Evolutionary conservation across 148 eudicot species (phyloP).

Genomic region (Spergularia marina): DNA sequence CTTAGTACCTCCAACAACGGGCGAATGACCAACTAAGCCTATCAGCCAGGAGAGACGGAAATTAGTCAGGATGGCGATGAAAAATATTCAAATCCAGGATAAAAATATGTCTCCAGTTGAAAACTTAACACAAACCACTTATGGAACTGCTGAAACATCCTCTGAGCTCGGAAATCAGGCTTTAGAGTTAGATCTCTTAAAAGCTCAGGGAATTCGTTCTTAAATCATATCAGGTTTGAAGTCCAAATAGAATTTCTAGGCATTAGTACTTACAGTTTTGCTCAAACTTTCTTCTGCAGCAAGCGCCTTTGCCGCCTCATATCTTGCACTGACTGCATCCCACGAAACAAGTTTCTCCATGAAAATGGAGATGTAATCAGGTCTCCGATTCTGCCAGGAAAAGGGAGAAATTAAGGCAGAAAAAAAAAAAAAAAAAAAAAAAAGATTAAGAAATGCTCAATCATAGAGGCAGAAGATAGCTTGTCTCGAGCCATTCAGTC

Average conservation of each 20-base stretch:
- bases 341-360: slow-evolving; percentile 88
- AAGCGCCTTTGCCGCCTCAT: slow-evolving; percentile 65
- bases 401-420: not conserved
- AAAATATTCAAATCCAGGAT: too few species aligned
- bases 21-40: too few species aligned
- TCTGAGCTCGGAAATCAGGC: too few species aligned
- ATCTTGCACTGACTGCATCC: slow-evolving; percentile 81
- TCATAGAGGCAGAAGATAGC: not conserved
- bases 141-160: too few species aligned
- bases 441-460: not conserved
- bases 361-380: slow-evolving; percentile 83
- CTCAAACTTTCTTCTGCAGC: slow-evolving; percentile 36
- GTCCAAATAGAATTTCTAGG: slow-evolving; percentile 34
- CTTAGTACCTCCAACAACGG: too few species aligned
- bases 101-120: too few species aligned
- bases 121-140: too few species aligned
- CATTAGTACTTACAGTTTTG: slow-evolving; percentile 27
- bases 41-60: too few species aligned
- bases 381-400: slow-evolving; percentile 66
- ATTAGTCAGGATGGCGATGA: too few species aligned
- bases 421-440: not conserved
- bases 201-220: too few species aligned
- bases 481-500: not conserved
- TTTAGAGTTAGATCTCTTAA: too few species aligned
- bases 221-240: slow-evolving; percentile 11